These are phyloP conservation scores for Nannochloris sp. DNA, from an alignment of 139 green algal species.

Conservation along the genomic window DNA sequence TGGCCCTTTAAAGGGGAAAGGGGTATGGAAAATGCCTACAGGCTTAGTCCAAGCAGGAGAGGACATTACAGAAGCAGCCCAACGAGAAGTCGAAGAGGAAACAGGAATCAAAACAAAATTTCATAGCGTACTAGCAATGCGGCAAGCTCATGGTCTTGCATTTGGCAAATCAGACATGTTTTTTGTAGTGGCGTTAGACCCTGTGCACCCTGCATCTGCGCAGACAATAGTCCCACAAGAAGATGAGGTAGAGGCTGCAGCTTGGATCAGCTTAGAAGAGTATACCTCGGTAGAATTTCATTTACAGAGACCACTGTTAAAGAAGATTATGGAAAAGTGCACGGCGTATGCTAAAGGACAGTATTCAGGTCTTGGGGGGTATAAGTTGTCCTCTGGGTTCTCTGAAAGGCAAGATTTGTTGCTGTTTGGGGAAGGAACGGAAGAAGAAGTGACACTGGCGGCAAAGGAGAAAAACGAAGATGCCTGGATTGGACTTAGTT, in stretches of 20 bases:
- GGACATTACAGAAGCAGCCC: slow-evolving; percentile 40
- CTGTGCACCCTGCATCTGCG: not conserved
- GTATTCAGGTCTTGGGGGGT: slow-evolving; percentile 17
- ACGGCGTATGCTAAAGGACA: slow-evolving; percentile 10
- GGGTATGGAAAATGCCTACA: slow-evolving; percentile 79
- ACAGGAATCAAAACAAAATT: slow-evolving; percentile 47
- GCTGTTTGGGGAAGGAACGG: slow-evolving; percentile 20
- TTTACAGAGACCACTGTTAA: not conserved
- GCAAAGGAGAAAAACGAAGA: not conserved
- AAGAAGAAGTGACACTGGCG: not conserved
- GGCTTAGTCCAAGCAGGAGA: slow-evolving; percentile 64
- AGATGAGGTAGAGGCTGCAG: slow-evolving; percentile 41
- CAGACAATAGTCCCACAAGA: slow-evolving; percentile 52
- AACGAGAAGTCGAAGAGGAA: slow-evolving; percentile 64
- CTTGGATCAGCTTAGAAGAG: slow-evolving; percentile 60
- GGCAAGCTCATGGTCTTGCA: slow-evolving; percentile 70
- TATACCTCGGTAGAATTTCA: slow-evolving; percentile 33
- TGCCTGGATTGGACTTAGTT: slow-evolving; percentile 27
- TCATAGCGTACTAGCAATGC: slow-evolving; percentile 51
- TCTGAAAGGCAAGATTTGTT: slow-evolving; percentile 20
- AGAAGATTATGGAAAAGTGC: slow-evolving; percentile 12
- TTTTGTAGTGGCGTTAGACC: slow-evolving; percentile 41
- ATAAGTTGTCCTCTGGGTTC: slow-evolving; percentile 14
- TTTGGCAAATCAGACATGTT: slow-evolving; percentile 82
- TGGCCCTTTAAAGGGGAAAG: slow-evolving; percentile 59